These are phyloP conservation scores for Xylaria palmicola DNA, from an alignment of 495 filamentous ascomycete genomes.

Conservation along the genomic window DNA sequence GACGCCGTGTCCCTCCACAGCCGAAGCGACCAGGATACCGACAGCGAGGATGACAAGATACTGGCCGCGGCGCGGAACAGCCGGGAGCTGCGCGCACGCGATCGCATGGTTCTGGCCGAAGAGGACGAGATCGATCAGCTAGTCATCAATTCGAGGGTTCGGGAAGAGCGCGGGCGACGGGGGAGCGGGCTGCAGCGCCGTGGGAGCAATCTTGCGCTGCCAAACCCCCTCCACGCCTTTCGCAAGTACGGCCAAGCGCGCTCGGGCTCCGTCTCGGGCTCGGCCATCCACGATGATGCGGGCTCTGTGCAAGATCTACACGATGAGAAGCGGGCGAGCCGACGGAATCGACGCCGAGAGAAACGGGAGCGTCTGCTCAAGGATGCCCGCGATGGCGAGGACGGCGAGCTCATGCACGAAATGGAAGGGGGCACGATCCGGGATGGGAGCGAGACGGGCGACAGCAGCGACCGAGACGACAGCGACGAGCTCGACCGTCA, in stretches of 20 bases:
- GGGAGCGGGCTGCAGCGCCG: slow-evolving; percentile 48
- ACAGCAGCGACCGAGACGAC: slow-evolving; percentile 54
- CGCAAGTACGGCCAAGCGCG: slow-evolving; percentile 35
- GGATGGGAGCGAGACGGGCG: slow-evolving; percentile 56
- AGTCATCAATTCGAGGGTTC: slow-evolving; percentile 52
- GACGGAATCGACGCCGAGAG: slow-evolving; percentile 44
- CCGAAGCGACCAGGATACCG: slow-evolving; percentile 71
- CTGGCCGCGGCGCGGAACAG: slow-evolving; percentile 63
- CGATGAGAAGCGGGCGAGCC: slow-evolving; percentile 52
- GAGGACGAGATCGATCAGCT: slow-evolving; percentile 87
- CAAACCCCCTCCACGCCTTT: slow-evolving; percentile 44
- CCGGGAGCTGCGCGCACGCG: slow-evolving; percentile 67
- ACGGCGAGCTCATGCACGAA: slow-evolving; percentile 79
- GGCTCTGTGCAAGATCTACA: slow-evolving; percentile 33
- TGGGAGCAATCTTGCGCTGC: slow-evolving; percentile 45
- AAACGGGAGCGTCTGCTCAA: slow-evolving; percentile 48
- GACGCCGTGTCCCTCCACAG: slow-evolving; percentile 65
- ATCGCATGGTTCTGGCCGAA: slow-evolving; percentile 74
- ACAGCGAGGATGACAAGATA: slow-evolving; percentile 73
- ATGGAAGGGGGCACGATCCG: slow-evolving; percentile 81
- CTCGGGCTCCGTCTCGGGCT: slow-evolving; percentile 21
- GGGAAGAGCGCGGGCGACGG: slow-evolving; percentile 51
- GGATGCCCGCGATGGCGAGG: slow-evolving; percentile 57
- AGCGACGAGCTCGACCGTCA: slow-evolving; percentile 54
- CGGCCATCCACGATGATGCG: slow-evolving; percentile 27